Evolutionary conservation across 2,329 filamentous ascomycete genomes (phyloP).

Genomic region (Lasiodiplodia hormozganensis): DNA sequence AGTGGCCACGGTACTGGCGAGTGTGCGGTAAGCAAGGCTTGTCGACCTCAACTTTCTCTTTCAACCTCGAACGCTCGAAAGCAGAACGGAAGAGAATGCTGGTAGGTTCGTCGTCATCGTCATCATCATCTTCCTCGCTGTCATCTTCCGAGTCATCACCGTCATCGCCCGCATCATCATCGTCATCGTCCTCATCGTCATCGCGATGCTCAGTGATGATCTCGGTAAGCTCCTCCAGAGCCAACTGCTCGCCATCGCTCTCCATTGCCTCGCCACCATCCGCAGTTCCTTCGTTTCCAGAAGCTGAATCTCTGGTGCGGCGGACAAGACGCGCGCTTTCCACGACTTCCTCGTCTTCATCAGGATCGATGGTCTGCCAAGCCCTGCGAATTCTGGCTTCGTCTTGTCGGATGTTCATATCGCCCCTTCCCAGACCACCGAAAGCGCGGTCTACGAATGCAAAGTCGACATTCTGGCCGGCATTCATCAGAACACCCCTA

Average conservation of each 20-base stretch:
- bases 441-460: constrained; percentile 66
- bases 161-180: constrained; percentile 39
- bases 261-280: constrained; percentile 34
- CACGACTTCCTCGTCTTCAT: constrained; percentile 52
- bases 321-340: constrained; percentile 21
- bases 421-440: constrained; percentile 61
- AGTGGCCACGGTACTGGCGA: constrained; percentile 67
- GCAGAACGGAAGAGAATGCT: constrained; percentile 55
- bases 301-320: not conserved
- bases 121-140: constrained; percentile 39
- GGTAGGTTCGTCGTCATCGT: constrained; percentile 43
- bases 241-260: constrained; percentile 29
- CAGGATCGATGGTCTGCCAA: constrained; percentile 57
- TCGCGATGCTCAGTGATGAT: constrained; percentile 31
- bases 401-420: constrained; percentile 47
- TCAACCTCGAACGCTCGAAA: constrained; percentile 54
- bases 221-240: constrained; percentile 33
- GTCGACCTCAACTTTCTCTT: constrained; percentile 60
- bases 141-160: constrained; percentile 40
- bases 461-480: constrained; percentile 62
- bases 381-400: constrained; percentile 48
- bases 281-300: not conserved
- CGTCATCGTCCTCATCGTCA: constrained; percentile 42
- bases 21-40: constrained; percentile 64
- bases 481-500: constrained; percentile 65